Conservation (phyloP, 2,329 filamentous ascomycete genomes). For the Claviceps spartinae region DNA sequence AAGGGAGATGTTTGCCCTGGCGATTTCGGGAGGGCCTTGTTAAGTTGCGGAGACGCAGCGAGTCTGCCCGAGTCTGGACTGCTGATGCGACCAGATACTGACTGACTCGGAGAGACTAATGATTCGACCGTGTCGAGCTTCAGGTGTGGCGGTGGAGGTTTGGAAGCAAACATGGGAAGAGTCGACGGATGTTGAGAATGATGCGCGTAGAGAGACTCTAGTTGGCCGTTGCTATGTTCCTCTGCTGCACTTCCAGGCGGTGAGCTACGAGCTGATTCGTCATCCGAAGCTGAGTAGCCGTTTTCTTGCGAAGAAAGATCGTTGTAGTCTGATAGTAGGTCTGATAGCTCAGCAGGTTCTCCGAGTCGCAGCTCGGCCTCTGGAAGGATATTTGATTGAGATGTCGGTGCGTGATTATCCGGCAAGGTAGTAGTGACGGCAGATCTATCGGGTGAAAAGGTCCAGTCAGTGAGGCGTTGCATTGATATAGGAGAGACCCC, state of each 20-base stretch:
- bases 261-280: constrained; percentile 14
- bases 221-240: constrained; percentile 16
- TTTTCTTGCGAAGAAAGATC: constrained; percentile 26
- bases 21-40: constrained; percentile 42
- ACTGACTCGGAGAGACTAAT: constrained; percentile 14
- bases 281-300: constrained; percentile 10
- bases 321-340: constrained; percentile 30
- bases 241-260: constrained; percentile 14
- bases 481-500: neutral
- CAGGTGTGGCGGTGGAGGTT: constrained; percentile 38
- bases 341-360: constrained; percentile 27
- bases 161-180: constrained; percentile 37
- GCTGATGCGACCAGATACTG: constrained; percentile 12
- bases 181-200: constrained; percentile 25
- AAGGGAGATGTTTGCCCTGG: constrained; percentile 35
- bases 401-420: constrained; percentile 10
- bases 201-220: constrained; percentile 16
- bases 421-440: constrained; percentile 11
- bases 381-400: constrained; percentile 24
- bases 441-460: constrained; percentile 10
- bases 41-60: constrained; percentile 26
- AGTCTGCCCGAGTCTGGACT: constrained; percentile 16
- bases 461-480: constrained; percentile 12
- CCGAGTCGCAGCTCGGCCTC: constrained; percentile 27
- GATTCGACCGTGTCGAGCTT: constrained; percentile 31